A percentile compares a stretch with the other conserved stretches of the same genome.
Evolutionary conservation across 495 filamentous ascomycete genomes (phyloP).

Genomic region (Mytilinidion resinicola): DNA sequence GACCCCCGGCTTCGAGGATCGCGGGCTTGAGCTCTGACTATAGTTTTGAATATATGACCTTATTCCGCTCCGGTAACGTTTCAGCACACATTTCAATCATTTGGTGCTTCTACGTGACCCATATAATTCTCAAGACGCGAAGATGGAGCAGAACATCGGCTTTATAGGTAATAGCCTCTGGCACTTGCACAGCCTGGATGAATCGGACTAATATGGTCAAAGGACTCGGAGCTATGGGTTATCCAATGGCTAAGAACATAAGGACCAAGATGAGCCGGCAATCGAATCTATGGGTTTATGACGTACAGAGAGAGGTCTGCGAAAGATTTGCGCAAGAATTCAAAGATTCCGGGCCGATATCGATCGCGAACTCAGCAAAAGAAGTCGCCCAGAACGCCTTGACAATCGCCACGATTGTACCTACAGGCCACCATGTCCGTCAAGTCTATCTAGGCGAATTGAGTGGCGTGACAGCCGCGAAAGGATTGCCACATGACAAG

Average conservation of each 20-base stretch:
- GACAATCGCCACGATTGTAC: slow-evolving; percentile 21
- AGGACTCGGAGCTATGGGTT: slow-evolving; percentile 29
- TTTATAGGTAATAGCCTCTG: too few relatives aligned
- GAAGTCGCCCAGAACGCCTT: slow-evolving; percentile 20
- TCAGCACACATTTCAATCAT: too few relatives aligned
- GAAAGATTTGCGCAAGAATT: slow-evolving; percentile 16
- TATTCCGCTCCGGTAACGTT: too few relatives aligned
- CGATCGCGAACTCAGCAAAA: slow-evolving; percentile 12
- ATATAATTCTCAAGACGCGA: too few relatives aligned
- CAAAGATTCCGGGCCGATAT: slow-evolving; percentile 9
- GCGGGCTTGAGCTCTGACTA: too few relatives aligned
- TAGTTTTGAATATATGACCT: too few relatives aligned
- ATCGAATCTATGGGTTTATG: slow-evolving; percentile 21
- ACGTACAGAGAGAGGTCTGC: slow-evolving; percentile 16
- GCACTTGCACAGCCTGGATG: too few relatives aligned
- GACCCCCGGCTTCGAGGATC: too few relatives aligned
- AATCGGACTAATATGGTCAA: too few relatives aligned
- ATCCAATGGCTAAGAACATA: slow-evolving; percentile 22
- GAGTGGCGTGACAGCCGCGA: slow-evolving; percentile 18
- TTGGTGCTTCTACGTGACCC: too few relatives aligned
- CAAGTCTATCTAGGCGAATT: slow-evolving; percentile 19
- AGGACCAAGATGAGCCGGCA: slow-evolving; percentile 9
- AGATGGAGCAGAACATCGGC: too few relatives aligned
- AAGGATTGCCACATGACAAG: neutral
- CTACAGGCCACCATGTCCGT: slow-evolving; percentile 15